Base-by-base conservation (phyloP, 768 basidiomycete genomes). In the Cyathus striatus region DNA sequence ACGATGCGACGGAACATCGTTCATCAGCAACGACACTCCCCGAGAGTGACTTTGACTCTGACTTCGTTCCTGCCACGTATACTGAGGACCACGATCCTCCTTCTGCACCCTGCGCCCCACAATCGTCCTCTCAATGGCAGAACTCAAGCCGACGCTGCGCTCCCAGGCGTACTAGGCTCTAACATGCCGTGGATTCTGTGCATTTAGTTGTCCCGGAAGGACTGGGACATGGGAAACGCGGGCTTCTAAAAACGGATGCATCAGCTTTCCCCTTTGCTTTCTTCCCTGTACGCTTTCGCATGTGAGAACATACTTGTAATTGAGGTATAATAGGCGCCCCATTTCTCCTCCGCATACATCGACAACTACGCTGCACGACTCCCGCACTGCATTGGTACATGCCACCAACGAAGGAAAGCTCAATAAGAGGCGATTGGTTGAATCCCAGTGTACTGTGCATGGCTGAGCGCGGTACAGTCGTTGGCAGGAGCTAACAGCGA, bases 281-380 rank as follows among this genome's bases (percentile, higher is more conserved):
- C n/a, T n/a, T n/a, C n/a, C n/a, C n/a, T n/a, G n/a, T n/a, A 18
- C 12, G 12, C 18, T 33, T 3, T 7, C 24, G 23, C 17, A 30
- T 22, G 22, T n/a, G 27, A 16, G 10, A 40, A 54, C 57, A 14
- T 45, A 68, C 69, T 56, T 70, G 67, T 9, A 64, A 38, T 6
- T 65, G 62, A 9, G 68, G 66, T 23, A 59, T 45, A 0, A 62
- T 54, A 12, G 55, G 42, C 2, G 43, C 39, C n/a, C 50, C 59
- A 5, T 75, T 63, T 38, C 55, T 63, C 38, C 70, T 62, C 40
- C 76, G 72, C n/a, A n/a, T n/a, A 77, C 63, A 49, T 90, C 86
- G 25, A 87, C 64, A 18, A 96, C 74, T 50, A 90, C 90, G n/a
- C 77, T 80, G 43, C 81, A 86, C 1, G 86, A 86, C n/a, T n/a